Evolutionary conservation across 352 stramenopile species (phyloP), one percentile per base, ranked within the genome.

Genomic region (Globisporangium alternatum): DNA sequence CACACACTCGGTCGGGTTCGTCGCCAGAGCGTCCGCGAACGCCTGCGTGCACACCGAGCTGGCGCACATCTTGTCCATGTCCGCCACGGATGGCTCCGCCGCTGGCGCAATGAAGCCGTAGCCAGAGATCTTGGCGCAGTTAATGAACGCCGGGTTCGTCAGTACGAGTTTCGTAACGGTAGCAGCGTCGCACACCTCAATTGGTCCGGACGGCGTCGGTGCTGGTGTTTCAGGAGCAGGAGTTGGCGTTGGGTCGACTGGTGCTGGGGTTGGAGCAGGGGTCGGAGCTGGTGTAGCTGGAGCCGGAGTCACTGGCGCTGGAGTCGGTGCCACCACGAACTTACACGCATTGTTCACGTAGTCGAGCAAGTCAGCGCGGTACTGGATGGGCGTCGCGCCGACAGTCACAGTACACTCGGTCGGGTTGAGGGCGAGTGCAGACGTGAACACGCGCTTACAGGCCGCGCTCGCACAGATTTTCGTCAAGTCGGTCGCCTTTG

Each of bases 31-130:
- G 31, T 53, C 60, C 21, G 47, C 35, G 35, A 65, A 60, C 21
- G 37, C 49, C 60, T 53, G 52, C 13, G 37, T 52, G 49, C 60
- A 65, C 2, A 12, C 33, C 17, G 33, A 13, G 49, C 19, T 65
- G 35, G 49, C 37, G 49, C 60, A 65, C 35, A 65, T 65, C 49
- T 60, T 65, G 33, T 58, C 49, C 60, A 65, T 60, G n/a, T 60
- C 21, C 5, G 48, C 25, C 13, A 57, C 25, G 8, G 60, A 33
- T 13, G 49, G 49, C 10, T 30, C 25, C 13, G 47, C 47, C 17
- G 60, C 5, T 12, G 48, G 48, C 12, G 51, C 47, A 12, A 60
- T 30, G 13, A 65, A 65, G 17, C 60, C 48, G 35, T 60, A 58
- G 4, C 48, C 60, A 0, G 47, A 31, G 6, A 49, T 37, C 37